These are phyloP conservation scores for Pseudopyricularia javanii DNA, from an alignment of 2,329 filamentous ascomycete species.

Conservation along the genomic window DNA sequence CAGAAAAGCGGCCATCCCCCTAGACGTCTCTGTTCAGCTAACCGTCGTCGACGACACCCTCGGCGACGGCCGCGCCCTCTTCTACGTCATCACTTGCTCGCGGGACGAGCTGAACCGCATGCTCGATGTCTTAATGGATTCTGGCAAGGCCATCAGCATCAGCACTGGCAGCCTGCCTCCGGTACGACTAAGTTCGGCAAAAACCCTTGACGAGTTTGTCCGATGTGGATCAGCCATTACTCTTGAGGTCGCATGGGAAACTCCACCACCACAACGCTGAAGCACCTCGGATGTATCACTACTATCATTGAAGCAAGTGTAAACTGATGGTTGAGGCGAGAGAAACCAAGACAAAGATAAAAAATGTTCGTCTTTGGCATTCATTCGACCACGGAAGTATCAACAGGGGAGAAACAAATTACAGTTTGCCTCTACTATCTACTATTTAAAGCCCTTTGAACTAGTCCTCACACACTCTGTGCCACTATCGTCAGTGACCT, in stretches of 20 bases:
- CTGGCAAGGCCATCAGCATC: background rate
- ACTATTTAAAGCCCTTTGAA: too few relatives aligned
- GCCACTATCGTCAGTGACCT: too few relatives aligned
- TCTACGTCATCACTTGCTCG: background rate
- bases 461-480: too few relatives aligned
- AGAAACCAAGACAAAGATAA: too few relatives aligned
- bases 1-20: background rate
- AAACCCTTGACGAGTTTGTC: background rate
- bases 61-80: background rate
- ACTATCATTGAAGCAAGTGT: too few relatives aligned
- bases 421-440: too few relatives aligned
- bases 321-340: too few relatives aligned
- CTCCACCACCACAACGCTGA: background rate
- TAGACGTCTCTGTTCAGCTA: background rate
- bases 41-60: background rate
- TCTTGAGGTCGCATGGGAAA: background rate
- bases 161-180: background rate
- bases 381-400: too few relatives aligned
- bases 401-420: too few relatives aligned
- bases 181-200: background rate
- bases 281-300: background rate
- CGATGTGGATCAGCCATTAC: background rate
- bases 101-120: background rate
- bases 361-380: too few relatives aligned
- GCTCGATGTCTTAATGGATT: background rate